Base-by-base conservation (phyloP, 2,329 filamentous ascomycete genomes). In the Xylariaceae sp. region DNA sequence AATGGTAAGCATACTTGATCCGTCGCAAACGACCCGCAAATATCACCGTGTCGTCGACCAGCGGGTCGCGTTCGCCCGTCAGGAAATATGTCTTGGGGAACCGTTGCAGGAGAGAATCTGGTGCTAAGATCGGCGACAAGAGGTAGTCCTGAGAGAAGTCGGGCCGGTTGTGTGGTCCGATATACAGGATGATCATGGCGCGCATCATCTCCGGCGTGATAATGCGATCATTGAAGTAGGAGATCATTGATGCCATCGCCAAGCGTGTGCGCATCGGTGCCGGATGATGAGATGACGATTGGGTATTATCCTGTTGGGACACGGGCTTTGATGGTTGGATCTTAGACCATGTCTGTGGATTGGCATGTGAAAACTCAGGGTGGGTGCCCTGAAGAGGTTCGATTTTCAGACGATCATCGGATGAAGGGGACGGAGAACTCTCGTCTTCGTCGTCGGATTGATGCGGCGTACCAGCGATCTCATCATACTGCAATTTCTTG, bases 171-270 rank as follows among this genome's bases (percentile, higher is more conserved):
- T 97, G 89, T 0, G 92, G 92, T 0, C 94, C 94, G 57, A 99
- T 89, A 73, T 99, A 99, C 3, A 99, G 80, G 65, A 99, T 96
- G 65, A 99, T 96, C 92, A 99, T 97, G 64, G 92, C 91, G 37
- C 94, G 89, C 88, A 97, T 97, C 91, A 97, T 96, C 74, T 99
- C 94, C 0, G 94, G 93, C 0, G 91, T 93, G 11, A 99, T 81
- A 34, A 99, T 89, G 34, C 94, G 88, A 73, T 99, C 94, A 73
- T 96, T 94, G 74, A 97, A 96, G 75, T 97, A 97, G 0, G 93
- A 97, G 41, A 99, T 95, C 85, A 96, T 96, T n/a, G 88, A 93
- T 0, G 91, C 92, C 72, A 93, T 96, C 13, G 93, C 92, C 8
- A 99, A 82, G n/a, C 92, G 86, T 1, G 94, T 97, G 66, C 84